These are phyloP conservation scores for Metschnikowia aberdeeniae DNA, from an alignment of 805 yeast genomes.

Conservation along the genomic window DNA sequence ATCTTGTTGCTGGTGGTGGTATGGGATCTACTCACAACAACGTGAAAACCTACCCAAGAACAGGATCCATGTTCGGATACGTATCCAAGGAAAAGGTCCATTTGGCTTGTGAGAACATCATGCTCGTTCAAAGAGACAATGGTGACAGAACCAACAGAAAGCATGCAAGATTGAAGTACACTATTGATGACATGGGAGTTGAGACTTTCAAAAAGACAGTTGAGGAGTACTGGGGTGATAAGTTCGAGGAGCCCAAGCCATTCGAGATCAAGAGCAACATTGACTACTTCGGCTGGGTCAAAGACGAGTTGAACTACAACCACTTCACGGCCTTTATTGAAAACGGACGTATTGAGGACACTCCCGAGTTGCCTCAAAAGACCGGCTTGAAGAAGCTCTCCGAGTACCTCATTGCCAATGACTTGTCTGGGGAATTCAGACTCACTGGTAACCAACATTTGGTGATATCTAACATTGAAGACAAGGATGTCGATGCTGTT, in stretches of 20 bases:
- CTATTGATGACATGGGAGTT: constrained; percentile 90
- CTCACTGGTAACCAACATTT: constrained; percentile 95
- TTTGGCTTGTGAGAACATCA: constrained; percentile 81
- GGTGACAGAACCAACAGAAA: constrained; percentile 97
- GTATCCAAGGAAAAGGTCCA: constrained; percentile 63
- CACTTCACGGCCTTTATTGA: constrained; percentile 94
- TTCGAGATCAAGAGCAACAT: constrained; percentile 81
- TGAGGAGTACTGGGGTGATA: constrained; percentile 77
- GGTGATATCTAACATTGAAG: constrained; percentile 66
- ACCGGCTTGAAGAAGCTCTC: constrained; percentile 82
- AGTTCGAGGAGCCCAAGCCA: constrained; percentile 64
- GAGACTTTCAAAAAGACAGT: constrained; percentile 75
- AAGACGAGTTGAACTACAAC: constrained; percentile 76
- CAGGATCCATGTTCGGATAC: constrained; percentile 85
- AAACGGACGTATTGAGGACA: constrained; percentile 94
- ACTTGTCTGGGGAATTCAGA: constrained; percentile 77
- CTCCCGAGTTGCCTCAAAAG: constrained; percentile 85
- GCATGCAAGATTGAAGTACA: constrained; percentile 96
- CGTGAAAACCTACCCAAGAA: constrained; percentile 92
- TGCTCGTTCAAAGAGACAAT: constrained; percentile 89
- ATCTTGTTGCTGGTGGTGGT: constrained; percentile 94
- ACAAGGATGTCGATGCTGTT: constrained; percentile 58
- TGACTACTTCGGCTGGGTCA: constrained; percentile 91
- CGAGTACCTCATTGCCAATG: constrained; percentile 50
- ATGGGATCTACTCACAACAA: constrained; percentile 98